phyloP scores from a whole-genome alignment of 1,284 basidiomycete genomes.

The Sutorius eximius region DNA sequence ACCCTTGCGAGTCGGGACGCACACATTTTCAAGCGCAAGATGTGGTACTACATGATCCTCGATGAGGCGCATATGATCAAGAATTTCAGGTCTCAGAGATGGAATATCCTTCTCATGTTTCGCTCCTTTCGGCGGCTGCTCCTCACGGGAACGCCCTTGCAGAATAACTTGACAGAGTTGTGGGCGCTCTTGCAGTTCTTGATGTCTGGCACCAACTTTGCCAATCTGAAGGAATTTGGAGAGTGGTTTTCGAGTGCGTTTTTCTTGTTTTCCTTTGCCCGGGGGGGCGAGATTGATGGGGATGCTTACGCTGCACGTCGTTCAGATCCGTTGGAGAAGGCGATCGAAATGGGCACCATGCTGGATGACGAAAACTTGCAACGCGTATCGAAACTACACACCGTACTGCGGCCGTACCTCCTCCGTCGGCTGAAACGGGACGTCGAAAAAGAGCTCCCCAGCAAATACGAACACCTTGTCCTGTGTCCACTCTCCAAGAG shows the following conservation, averaged over 20 bases:
- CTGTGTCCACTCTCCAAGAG: constrained; percentile 92
- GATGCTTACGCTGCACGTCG: background rate
- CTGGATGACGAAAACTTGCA: constrained; percentile 85
- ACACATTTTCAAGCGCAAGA: constrained; percentile 92
- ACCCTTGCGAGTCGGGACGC: constrained; percentile 91
- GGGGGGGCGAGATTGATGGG: background rate
- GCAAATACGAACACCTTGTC: constrained; percentile 93
- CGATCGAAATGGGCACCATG: constrained; percentile 82
- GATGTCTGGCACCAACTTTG: constrained; percentile 93
- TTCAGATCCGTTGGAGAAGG: constrained; percentile 88
- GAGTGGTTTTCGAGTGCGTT: constrained; percentile 94
- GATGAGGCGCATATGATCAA: constrained; percentile 99
- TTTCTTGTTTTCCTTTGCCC: background rate
- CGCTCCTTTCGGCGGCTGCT: constrained; percentile 86
- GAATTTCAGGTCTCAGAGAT: constrained; percentile 94
- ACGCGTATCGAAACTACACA: constrained; percentile 89
- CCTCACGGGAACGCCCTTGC: constrained; percentile 91
- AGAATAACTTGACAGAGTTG: constrained; percentile 94
- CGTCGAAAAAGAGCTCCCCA: constrained; percentile 94
- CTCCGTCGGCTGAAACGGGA: constrained; percentile 93
- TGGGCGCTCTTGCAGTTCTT: constrained; percentile 96
- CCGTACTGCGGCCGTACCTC: constrained; percentile 90
- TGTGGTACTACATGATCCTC: constrained; percentile 96
- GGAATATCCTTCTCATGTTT: constrained; percentile 95
- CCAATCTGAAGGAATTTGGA: constrained; percentile 91